Percentiles rank a stretch among this genome's conserved stretches.
These are phyloP conservation scores for Solanum tarapatanum DNA, from an alignment of 257 asterid genomes.

Conservation along the genomic window DNA sequence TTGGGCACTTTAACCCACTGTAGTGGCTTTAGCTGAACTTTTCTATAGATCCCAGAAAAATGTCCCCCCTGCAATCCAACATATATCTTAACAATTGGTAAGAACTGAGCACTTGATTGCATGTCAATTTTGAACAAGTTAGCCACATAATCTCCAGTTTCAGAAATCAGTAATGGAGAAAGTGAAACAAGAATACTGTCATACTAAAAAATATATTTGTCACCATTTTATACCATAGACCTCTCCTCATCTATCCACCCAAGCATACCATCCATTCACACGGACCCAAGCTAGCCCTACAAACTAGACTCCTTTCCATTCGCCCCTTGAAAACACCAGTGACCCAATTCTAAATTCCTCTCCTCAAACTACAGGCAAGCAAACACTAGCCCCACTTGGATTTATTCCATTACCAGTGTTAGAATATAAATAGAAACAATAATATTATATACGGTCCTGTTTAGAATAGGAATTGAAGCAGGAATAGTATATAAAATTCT, in stretches of 20 bases:
- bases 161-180: background rate
- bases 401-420: background rate
- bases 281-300: background rate
- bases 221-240: background rate
- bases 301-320: background rate
- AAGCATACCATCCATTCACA: background rate
- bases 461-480: too few species aligned
- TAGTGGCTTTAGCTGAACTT: slow-evolving; percentile 93
- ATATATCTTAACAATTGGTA: background rate
- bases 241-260: background rate
- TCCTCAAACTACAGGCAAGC: background rate
- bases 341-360: background rate
- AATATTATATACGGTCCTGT: too few species aligned
- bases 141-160: background rate
- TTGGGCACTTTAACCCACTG: slow-evolving; percentile 77
- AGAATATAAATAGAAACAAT: background rate
- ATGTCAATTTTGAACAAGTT: background rate
- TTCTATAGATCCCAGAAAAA: slow-evolving; percentile 93
- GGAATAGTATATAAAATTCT: too few species aligned
- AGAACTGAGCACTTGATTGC: background rate
- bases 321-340: background rate
- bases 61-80: slow-evolving; percentile 75
- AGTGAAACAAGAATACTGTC: background rate
- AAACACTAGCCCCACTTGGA: background rate
- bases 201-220: background rate